Evolutionary conservation across 2,329 filamentous ascomycete species (phyloP), one percentile per base, ranked within the genome.

Genomic region (Claviceps sp.): DNA sequence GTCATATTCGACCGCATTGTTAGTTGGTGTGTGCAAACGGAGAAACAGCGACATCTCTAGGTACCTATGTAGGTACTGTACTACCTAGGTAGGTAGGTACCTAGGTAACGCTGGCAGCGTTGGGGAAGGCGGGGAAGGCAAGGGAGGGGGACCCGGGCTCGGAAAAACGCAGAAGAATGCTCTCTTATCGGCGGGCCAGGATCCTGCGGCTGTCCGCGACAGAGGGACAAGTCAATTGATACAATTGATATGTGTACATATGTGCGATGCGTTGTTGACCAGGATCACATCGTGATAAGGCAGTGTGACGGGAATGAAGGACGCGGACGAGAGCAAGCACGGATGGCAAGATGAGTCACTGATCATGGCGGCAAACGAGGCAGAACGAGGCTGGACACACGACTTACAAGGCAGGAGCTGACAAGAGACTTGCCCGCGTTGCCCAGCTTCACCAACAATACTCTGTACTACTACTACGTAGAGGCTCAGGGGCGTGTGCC

Each of bases 241-340:
- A 3, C 5, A 20, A 23, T 34, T 44, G 42, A 40, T 26, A 13
- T n/a, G 17, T 26, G 39, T n/a, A n/a, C n/a, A n/a, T n/a, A n/a
- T n/a, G n/a, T n/a, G n/a, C 34, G 8, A 29, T 22, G 16, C 16
- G 22, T 26, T 51, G 45, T 26, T 26, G 23, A 20, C 5, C 37
- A 16, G 36, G 45, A 22, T 26, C 42, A 47, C 17, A 42, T 39
- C 36, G 34, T 40, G 52, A 53, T 49, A 53, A 53, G 45, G 43
- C 34, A 50, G 48, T 40, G 44, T 46, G 54, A 38, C 50, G 54
- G 49, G 52, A 49, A 46, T 20, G 43, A 51, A 46, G 53, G 51
- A 42, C 16, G 17, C 29, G 20, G 8, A 9, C 26, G 8, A 29
- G 26, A 29, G 26, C 26, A 29, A 20, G 20, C 29, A 34, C 20